A percentile compares a stretch with the other conserved stretches of the same genome.
Evolutionary conservation across 768 basidiomycete genomes (phyloP).

Genomic region (Lactarius psammicola): DNA sequence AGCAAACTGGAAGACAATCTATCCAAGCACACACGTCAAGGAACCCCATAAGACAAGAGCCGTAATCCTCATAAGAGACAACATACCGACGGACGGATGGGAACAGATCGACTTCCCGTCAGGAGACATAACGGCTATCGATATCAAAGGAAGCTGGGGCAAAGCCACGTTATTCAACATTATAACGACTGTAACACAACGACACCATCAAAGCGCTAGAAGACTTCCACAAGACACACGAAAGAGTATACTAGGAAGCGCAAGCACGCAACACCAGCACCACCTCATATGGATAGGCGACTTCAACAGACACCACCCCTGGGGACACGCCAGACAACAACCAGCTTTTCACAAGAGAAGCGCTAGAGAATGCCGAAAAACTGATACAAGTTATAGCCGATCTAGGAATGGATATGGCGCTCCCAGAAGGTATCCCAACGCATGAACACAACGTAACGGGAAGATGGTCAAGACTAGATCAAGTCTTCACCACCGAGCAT

Average conservation of each 20-base stretch:
- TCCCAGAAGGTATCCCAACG: background rate
- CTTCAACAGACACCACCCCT: background rate
- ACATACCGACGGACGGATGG: background rate
- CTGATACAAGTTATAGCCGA: background rate
- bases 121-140: background rate
- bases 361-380: background rate
- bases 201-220: background rate
- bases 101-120: background rate
- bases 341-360: background rate
- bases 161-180: background rate
- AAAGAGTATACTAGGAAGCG: too few relatives aligned
- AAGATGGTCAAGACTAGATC: too few relatives aligned
- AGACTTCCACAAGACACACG: background rate
- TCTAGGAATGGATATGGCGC: background rate
- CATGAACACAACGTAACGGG: too few relatives aligned
- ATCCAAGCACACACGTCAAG: background rate
- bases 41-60: background rate
- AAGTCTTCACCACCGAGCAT: too few relatives aligned
- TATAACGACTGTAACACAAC: background rate
- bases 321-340: background rate
- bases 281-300: too few relatives aligned
- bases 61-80: background rate
- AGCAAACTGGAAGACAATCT: background rate
- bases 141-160: background rate
- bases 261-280: too few relatives aligned